Conservation (phyloP, 1,284 basidiomycete genomes). For the Ceratobasidium sp. region DNA sequence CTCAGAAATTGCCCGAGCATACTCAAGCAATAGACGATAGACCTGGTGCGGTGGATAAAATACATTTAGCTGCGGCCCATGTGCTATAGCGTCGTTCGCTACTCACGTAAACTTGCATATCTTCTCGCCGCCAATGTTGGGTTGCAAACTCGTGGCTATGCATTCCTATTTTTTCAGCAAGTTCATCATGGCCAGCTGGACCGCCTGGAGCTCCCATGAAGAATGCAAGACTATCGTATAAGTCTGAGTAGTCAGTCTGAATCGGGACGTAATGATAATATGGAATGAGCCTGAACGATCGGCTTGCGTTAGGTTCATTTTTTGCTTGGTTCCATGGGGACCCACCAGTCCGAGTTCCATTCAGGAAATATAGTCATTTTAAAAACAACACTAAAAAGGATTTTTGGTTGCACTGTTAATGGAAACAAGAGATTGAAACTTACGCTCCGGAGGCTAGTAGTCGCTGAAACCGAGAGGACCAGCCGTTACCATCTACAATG, state of each 20-base stretch:
- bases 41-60: slow-evolving; percentile 9
- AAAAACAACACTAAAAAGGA: slow-evolving; percentile 52
- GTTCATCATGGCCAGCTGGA: slow-evolving; percentile 54
- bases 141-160: slow-evolving; percentile 56
- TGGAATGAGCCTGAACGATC: slow-evolving; percentile 44
- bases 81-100: too few species aligned
- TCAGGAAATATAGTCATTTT: slow-evolving; percentile 59
- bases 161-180: slow-evolving; percentile 57
- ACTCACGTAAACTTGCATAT: slow-evolving; percentile 60
- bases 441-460: slow-evolving; percentile 52
- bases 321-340: slow-evolving; percentile 50
- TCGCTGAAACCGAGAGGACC: slow-evolving; percentile 51
- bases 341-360: slow-evolving; percentile 57
- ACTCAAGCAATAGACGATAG: slow-evolving; percentile 48
- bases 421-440: neutral
- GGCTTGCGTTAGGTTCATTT: neutral
- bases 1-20: slow-evolving; percentile 47
- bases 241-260: slow-evolving; percentile 59
- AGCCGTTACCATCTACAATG: slow-evolving; percentile 49
- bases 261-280: slow-evolving; percentile 50
- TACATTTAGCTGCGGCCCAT: neutral
- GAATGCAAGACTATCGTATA: slow-evolving; percentile 60
- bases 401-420: neutral
- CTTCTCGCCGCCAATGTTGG: slow-evolving; percentile 59
- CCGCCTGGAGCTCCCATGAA: slow-evolving; percentile 58